These are phyloP conservation scores for Trametes hirsuta DNA, from an alignment of 1,284 basidiomycete species.

Conservation along the genomic window DNA sequence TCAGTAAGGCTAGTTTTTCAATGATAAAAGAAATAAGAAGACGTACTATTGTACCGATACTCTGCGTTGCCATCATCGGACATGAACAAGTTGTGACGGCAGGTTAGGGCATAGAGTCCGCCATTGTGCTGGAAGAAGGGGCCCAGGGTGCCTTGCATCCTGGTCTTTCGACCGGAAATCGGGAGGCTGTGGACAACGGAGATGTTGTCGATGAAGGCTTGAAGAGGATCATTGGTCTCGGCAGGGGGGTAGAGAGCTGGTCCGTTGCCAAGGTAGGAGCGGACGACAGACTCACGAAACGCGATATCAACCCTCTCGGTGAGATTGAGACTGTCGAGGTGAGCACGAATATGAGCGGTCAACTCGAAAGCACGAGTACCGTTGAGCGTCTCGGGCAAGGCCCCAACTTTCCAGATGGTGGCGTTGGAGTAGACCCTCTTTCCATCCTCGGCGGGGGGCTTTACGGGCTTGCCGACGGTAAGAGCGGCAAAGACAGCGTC, in stretches of 20 bases:
- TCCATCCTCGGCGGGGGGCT: slow-evolving; percentile 23
- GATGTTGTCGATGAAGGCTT: slow-evolving; percentile 34
- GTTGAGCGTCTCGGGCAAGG: slow-evolving; percentile 39
- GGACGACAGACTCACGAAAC: slow-evolving; percentile 31
- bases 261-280: slow-evolving; percentile 1
- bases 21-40: not conserved
- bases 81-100: slow-evolving; percentile 31
- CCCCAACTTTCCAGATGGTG: slow-evolving; percentile 48
- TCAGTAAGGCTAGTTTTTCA: not conserved
- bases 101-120: slow-evolving; percentile 33
- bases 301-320: slow-evolving; percentile 32
- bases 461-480: slow-evolving; percentile 19
- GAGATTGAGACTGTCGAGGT: slow-evolving; percentile 32
- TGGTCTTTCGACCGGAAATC: slow-evolving; percentile 25
- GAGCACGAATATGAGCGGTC: slow-evolving; percentile 33
- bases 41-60: slow-evolving; percentile 32
- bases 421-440: slow-evolving; percentile 26
- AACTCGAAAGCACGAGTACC: slow-evolving; percentile 35
- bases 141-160: slow-evolving; percentile 35
- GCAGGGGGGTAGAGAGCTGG: not conserved
- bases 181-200: slow-evolving; percentile 31
- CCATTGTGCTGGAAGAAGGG: slow-evolving; percentile 24
- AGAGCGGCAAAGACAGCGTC: slow-evolving; percentile 25
- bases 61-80: slow-evolving; percentile 22
- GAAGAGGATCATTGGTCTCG: slow-evolving; percentile 21